phyloP scores from a whole-genome alignment of 2,329 filamentous ascomycete genomes.

The Nemania serpens region DNA sequence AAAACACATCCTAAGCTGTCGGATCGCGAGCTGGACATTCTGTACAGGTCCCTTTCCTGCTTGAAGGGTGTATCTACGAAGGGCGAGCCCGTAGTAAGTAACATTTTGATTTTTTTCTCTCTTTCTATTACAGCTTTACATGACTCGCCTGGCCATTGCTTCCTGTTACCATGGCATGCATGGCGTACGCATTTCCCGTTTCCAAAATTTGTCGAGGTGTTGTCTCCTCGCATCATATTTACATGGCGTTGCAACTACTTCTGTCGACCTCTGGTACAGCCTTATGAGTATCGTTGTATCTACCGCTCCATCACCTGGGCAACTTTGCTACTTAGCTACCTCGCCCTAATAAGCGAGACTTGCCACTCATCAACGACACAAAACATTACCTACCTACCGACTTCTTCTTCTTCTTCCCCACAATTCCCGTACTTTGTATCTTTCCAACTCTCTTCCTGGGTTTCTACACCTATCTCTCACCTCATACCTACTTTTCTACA shows the following conservation, averaged over 20 bases:
- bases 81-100: not conserved
- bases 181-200: too few relatives aligned
- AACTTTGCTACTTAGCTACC: too few relatives aligned
- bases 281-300: not conserved
- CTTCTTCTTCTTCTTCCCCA: not conserved
- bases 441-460: not conserved
- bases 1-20: not conserved
- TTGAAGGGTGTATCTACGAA: not conserved
- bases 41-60: not conserved
- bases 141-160: not conserved
- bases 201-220: too few relatives aligned
- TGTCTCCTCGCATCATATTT: too few relatives aligned
- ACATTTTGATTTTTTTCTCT: not conserved
- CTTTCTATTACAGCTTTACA: not conserved
- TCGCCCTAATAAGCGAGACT: not conserved
- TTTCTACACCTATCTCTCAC: not conserved
- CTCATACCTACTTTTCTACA: not conserved
- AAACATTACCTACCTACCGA: not conserved
- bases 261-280: not conserved
- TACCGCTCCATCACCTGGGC: not conserved
- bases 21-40: not conserved
- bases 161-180: not conserved
- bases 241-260: not conserved
- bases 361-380: not conserved
- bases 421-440: not conserved